phyloP scores from a whole-genome alignment of 148 eudicot species.

The Nepenthes mirabilis region DNA sequence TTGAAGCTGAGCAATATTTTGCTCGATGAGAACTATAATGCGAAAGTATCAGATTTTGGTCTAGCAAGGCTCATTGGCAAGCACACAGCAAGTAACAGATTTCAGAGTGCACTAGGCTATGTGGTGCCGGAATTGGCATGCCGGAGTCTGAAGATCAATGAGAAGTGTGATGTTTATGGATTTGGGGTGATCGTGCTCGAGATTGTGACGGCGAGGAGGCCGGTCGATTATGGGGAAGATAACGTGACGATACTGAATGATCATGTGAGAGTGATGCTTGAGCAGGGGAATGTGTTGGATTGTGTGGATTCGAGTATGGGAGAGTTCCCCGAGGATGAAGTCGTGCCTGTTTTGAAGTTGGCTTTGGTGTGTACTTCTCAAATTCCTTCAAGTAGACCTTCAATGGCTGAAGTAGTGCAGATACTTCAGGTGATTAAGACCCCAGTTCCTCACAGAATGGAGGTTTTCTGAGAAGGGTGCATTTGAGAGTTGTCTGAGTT shows the following conservation, averaged over 20 bases:
- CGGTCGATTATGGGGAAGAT: slow-evolving; percentile 86
- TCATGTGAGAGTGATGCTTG: slow-evolving; percentile 59
- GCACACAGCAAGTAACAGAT: slow-evolving; percentile 38
- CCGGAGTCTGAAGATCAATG: slow-evolving; percentile 75
- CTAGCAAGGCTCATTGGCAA: slow-evolving; percentile 57
- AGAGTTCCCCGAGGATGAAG: slow-evolving; percentile 76
- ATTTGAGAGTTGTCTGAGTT: no score
- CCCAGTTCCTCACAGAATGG: slow-evolving; percentile 58
- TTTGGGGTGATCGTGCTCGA: slow-evolving; percentile 80
- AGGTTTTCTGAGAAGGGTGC: slow-evolving; percentile 14
- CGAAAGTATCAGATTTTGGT: slow-evolving; percentile 79
- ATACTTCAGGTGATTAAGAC: slow-evolving; percentile 86
- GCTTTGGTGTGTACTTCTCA: slow-evolving; percentile 93
- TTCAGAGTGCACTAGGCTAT: slow-evolving; percentile 77
- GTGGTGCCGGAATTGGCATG: slow-evolving; percentile 90
- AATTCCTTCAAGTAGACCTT: slow-evolving; percentile 91
- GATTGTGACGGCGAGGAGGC: slow-evolving; percentile 65
- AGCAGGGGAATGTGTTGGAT: slow-evolving; percentile 65
- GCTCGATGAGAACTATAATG: slow-evolving; percentile 56
- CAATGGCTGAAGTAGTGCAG: slow-evolving; percentile 93
- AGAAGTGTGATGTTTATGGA: slow-evolving; percentile 85
- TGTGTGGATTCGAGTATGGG: slow-evolving; percentile 72
- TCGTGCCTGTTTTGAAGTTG: slow-evolving; percentile 70
- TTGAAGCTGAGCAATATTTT: slow-evolving; percentile 82
- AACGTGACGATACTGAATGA: slow-evolving; percentile 63